Evolutionary conservation across 2,329 filamentous ascomycete species (phyloP).

Genomic region (Xylariaceae sp.): DNA sequence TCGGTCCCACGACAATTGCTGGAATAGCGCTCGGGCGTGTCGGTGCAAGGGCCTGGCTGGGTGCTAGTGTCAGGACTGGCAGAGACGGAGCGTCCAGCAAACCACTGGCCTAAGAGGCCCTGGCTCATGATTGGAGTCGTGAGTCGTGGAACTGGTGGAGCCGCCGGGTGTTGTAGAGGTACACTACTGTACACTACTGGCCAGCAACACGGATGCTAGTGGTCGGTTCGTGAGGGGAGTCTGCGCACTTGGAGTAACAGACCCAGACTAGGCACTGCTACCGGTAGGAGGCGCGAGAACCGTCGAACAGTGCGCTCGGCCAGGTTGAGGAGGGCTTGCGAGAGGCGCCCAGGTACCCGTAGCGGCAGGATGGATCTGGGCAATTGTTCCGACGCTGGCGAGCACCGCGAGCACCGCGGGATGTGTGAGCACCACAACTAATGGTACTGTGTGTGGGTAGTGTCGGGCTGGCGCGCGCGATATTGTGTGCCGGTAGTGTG

Average conservation of each 20-base stretch:
- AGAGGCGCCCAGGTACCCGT: not conserved
- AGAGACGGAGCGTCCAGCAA: slow-evolving; percentile 29
- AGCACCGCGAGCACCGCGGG: too few species aligned
- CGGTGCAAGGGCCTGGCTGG: slow-evolving; percentile 19
- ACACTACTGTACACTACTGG: slow-evolving; percentile 2
- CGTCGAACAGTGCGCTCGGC: not conserved
- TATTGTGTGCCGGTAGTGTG: not conserved
- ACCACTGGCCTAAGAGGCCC: slow-evolving; percentile 28
- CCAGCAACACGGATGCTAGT: not conserved
- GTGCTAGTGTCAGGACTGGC: slow-evolving; percentile 17
- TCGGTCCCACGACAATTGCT: slow-evolving; percentile 22
- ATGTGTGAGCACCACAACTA: too few species aligned
- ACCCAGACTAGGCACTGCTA: not conserved
- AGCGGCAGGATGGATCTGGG: not conserved
- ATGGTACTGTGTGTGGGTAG: not conserved
- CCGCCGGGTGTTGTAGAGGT: not conserved
- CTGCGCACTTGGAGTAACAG: slow-evolving; percentile 3
- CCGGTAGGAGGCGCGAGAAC: not conserved
- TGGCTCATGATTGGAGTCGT: slow-evolving; percentile 28
- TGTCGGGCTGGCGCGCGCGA: not conserved
- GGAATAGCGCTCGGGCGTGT: slow-evolving; percentile 12
- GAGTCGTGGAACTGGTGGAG: slow-evolving; percentile 15
- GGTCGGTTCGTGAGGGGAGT: slow-evolving; percentile 18
- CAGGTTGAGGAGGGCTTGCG: not conserved
- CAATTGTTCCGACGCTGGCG: too few species aligned